Evolutionary conservation across 257 asterid species (phyloP).

Genomic region (Gardenia jasminoides): DNA sequence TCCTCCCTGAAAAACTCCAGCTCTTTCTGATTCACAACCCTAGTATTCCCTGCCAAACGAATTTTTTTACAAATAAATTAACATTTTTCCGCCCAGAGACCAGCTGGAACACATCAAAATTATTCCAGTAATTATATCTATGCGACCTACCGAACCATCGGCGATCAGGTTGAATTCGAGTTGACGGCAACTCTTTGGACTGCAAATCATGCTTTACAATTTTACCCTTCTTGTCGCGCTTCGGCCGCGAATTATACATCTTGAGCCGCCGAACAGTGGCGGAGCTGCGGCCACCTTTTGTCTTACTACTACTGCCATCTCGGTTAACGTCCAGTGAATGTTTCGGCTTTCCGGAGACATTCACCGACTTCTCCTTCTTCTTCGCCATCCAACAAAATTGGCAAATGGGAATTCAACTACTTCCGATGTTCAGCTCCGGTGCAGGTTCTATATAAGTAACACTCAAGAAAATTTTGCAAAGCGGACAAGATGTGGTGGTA

Average conservation of each 20-base stretch:
- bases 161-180: slow-evolving; percentile 91
- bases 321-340: slow-evolving; percentile 82
- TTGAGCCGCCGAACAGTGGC: slow-evolving; percentile 94
- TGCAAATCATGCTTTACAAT: slow-evolving; percentile 74
- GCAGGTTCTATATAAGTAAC: neutral
- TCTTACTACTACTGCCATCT: slow-evolving; percentile 36
- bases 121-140: neutral
- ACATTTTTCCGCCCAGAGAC: neutral
- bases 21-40: slow-evolving; percentile 78
- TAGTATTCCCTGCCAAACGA: slow-evolving; percentile 65
- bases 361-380: slow-evolving; percentile 72
- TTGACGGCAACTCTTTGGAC: slow-evolving; percentile 82
- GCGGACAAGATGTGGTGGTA: neutral
- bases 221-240: slow-evolving; percentile 54
- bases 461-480: too few species aligned
- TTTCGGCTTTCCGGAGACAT: slow-evolving; percentile 93
- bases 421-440: neutral
- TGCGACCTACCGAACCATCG: slow-evolving; percentile 78
- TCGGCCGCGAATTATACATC: slow-evolving; percentile 80
- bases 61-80: neutral
- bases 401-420: neutral
- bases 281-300: slow-evolving; percentile 57
- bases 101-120: neutral
- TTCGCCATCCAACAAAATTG: slow-evolving; percentile 43
- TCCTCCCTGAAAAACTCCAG: slow-evolving; percentile 88